Evolutionary conservation across 1,284 basidiomycete genomes (phyloP).

Genomic region (Microbotryum violaceum): DNA sequence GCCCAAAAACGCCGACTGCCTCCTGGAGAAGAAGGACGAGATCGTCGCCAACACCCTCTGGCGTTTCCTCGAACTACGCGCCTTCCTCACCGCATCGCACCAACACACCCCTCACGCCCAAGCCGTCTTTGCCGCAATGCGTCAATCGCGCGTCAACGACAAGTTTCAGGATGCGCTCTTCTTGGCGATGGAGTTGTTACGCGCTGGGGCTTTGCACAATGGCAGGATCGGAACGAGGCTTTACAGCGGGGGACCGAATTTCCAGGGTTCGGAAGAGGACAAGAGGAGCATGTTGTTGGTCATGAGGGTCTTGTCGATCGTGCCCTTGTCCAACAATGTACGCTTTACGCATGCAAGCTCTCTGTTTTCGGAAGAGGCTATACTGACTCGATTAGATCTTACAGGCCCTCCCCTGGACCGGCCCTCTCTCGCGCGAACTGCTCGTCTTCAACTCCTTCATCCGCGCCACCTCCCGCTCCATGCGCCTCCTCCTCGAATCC

Average conservation of each 20-base stretch:
- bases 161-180: constrained; percentile 97
- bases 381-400: background rate
- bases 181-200: constrained; percentile 81
- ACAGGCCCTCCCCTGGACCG: constrained; percentile 66
- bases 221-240: constrained; percentile 79
- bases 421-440: constrained; percentile 88
- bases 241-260: constrained; percentile 90
- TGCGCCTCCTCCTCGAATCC: constrained; percentile 84
- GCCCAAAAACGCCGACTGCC: constrained; percentile 49
- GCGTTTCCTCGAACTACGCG: constrained; percentile 92
- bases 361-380: background rate
- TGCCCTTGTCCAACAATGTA: constrained; percentile 83
- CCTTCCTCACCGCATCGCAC: constrained; percentile 80
- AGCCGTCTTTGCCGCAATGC: constrained; percentile 76
- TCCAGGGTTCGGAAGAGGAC: constrained; percentile 53
- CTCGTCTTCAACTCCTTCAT: constrained; percentile 98
- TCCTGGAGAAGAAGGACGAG: constrained; percentile 95
- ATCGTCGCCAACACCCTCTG: constrained; percentile 96
- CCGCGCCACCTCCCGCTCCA: constrained; percentile 75
- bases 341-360: background rate
- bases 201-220: constrained; percentile 91
- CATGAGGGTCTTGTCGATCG: constrained; percentile 89
- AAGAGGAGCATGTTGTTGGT: constrained; percentile 66
- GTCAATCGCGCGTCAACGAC: constrained; percentile 76
- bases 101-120: constrained; percentile 81